Percentiles rank a stretch among this genome's conserved stretches.
phyloP scores from a whole-genome alignment of 345 rosid species.

The Luvunga scandens region DNA sequence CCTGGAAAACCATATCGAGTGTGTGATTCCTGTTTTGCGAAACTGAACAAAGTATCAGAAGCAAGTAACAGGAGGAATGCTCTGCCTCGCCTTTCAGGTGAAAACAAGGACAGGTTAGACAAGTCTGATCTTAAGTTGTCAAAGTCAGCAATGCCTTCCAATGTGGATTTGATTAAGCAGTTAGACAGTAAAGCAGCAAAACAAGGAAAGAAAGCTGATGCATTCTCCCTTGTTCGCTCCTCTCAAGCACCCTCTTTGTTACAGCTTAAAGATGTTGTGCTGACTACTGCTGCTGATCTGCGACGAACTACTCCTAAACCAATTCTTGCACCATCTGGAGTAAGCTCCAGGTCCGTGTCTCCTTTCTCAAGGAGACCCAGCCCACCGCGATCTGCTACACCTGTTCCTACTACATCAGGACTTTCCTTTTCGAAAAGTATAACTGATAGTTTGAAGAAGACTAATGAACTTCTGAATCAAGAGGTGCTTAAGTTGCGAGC shows the following conservation, averaged over 20 bases:
- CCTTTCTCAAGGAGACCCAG: conserved; percentile 95
- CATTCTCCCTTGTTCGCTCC: conserved; percentile 69
- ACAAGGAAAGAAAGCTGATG: conserved; percentile 79
- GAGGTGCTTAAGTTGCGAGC: conserved; percentile 83
- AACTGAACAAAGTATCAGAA: conserved; percentile 72
- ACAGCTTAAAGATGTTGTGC: conserved; percentile 80
- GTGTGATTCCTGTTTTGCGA: conserved; percentile 80
- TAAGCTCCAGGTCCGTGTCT: conserved; percentile 88
- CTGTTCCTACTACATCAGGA: conserved; percentile 79
- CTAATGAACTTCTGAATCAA: conserved; percentile 87
- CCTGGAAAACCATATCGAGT: conserved; percentile 88
- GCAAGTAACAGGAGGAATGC: conserved; percentile 57
- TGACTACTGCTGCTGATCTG: conserved; percentile 61
- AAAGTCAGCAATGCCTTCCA: conserved; percentile 65
- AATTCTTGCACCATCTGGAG: conserved; percentile 67
- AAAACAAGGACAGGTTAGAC: conserved; percentile 85
- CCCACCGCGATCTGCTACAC: conserved; percentile 95
- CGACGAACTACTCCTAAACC: conserved; percentile 67
- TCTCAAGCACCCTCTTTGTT: conserved; percentile 74
- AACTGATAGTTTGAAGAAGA: conserved; percentile 87
- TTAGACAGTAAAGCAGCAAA: conserved; percentile 88
- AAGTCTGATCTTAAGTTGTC: conserved; percentile 78
- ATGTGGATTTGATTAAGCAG: conserved; percentile 89
- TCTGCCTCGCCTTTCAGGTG: conserved; percentile 86
- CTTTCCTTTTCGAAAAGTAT: conserved; percentile 76